These are phyloP conservation scores for Trematosphaeria pertusa DNA, from an alignment of 2,329 filamentous ascomycete genomes.

Conservation along the genomic window DNA sequence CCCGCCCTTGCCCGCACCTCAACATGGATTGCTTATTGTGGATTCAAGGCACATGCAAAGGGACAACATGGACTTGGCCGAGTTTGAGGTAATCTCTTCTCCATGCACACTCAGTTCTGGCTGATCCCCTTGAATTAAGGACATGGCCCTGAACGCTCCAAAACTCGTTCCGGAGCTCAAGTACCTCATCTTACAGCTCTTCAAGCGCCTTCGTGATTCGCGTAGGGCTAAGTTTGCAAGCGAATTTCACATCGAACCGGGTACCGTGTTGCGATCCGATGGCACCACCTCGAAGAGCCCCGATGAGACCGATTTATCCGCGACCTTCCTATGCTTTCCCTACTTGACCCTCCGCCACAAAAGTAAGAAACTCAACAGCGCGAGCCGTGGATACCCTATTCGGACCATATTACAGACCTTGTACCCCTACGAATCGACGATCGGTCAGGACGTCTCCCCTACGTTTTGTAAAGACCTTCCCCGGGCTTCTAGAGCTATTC, in stretches of 20 bases:
- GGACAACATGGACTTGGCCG: constrained; percentile 4
- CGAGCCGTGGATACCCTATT: constrained; percentile 12
- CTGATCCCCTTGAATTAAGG: not conserved
- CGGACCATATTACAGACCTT: constrained; percentile 25
- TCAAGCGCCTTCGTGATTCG: constrained; percentile 2
- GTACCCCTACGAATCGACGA: constrained; percentile 27
- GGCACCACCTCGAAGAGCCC: not conserved
- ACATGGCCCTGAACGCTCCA: constrained; percentile 12
- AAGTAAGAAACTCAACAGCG: not conserved
- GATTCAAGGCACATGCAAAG: constrained; percentile 8
- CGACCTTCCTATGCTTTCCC: constrained; percentile 11
- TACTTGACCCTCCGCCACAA: constrained; percentile 9
- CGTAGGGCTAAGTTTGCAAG: constrained; percentile 5
- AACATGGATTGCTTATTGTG: not conserved
- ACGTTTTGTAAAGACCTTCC: constrained; percentile 8
- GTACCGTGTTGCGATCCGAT: constrained; percentile 18
- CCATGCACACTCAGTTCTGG: not conserved
- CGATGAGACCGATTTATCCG: constrained; percentile 4
- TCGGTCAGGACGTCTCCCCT: constrained; percentile 12
- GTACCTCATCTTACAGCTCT: constrained; percentile 5
- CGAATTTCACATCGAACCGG: constrained; percentile 15
- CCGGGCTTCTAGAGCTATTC: not conserved
- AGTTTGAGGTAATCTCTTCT: constrained; percentile 5
- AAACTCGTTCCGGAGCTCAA: constrained; percentile 3
- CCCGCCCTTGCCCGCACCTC: too few relatives aligned